A percentile compares a stretch with the other conserved stretches of the same genome.
Conservation (phyloP, 2,329 filamentous ascomycete species). For the Fusarium chaquense region DNA sequence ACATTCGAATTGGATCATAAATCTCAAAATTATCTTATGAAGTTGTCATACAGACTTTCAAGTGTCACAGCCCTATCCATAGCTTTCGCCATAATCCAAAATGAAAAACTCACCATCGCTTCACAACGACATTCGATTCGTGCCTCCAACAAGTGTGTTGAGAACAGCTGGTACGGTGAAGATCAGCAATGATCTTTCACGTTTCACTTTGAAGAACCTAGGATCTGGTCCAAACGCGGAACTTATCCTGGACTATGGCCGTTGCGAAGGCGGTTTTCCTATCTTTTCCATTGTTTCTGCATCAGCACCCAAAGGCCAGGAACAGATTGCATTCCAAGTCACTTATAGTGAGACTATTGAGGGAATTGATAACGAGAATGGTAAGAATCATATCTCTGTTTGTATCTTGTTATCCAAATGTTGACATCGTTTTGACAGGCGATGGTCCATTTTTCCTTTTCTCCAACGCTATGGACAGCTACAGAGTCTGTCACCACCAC, state of each 20-base stretch:
- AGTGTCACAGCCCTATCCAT: not conserved
- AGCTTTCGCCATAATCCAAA: not conserved
- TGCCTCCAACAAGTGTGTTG: not conserved
- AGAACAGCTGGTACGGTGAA: not conserved
- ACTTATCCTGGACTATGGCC: constrained; percentile 1
- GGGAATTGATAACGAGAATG: not conserved
- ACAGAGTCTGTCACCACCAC: not conserved
- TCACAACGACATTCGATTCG: too few species aligned
- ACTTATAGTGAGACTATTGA: constrained; percentile 14
- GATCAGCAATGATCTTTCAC: not conserved
- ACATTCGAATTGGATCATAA: not conserved
- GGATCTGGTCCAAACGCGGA: not conserved
- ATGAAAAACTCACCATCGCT: not conserved
- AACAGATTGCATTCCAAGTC: not conserved
- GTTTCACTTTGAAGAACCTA: not conserved
- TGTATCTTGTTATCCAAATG: not conserved
- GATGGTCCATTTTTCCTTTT: constrained; percentile 18
- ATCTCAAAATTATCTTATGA: not conserved
- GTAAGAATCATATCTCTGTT: not conserved
- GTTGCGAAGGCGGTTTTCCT: constrained; percentile 6
- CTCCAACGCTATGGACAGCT: constrained; percentile 12
- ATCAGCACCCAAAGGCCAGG: not conserved
- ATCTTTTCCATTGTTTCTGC: not conserved
- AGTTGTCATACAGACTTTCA: not conserved
- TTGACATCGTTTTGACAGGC: not conserved